Base-by-base conservation (phyloP, 495 filamentous ascomycete species). In the Neurospora terricola region DNA sequence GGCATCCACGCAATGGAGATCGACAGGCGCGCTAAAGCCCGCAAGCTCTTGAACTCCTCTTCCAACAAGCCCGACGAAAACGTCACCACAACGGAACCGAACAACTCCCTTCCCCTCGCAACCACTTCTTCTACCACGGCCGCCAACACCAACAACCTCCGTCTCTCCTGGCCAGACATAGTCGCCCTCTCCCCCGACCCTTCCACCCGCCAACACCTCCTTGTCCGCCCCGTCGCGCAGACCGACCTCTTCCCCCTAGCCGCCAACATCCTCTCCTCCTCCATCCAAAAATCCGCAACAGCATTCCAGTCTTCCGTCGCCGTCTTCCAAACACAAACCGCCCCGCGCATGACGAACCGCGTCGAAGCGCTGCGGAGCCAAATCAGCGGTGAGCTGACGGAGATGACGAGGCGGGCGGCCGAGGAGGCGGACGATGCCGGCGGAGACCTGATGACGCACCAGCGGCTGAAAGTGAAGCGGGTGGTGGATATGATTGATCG, bases 1-100 rank as follows among this genome's bases (percentile, higher is more conserved):
- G 94, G 94, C 62, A 90, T 97, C 79, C 95, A 95, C 80, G 94
- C 94, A 1, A 88, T 89, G 73, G 92, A 94, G 77, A 91, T 97
- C 72, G 84, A 85, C 45, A 87, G 90, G 12, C 87, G 90, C 68
- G 90, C 91, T 21, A 83, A 90, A 45, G 85, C 84, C 38, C 78
- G 75, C n/a, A 77, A 75, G 7, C 74, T 80, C 10, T 71, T 81
- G 8, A 74, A 77, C 72, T 69, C 39, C 54, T n/a, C n/a, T n/a
- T 34, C 12, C 70, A 36, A 21, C 45, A 37, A 21, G 42, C 73
- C 38, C 73, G 45, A 78, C 71, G 71, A 71, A 10, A 70, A 18
- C n/a, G 23, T 30, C 69, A 54, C 21, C 45, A 48, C 40, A 18
- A 18, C 40, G n/a, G n/a, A 23, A 18, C 37, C 77, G 5, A 70